Evolutionary conservation across 352 stramenopile genomes (phyloP), one percentile per base, ranked within the genome.

Genomic region (Phytophthora kernoviae): DNA sequence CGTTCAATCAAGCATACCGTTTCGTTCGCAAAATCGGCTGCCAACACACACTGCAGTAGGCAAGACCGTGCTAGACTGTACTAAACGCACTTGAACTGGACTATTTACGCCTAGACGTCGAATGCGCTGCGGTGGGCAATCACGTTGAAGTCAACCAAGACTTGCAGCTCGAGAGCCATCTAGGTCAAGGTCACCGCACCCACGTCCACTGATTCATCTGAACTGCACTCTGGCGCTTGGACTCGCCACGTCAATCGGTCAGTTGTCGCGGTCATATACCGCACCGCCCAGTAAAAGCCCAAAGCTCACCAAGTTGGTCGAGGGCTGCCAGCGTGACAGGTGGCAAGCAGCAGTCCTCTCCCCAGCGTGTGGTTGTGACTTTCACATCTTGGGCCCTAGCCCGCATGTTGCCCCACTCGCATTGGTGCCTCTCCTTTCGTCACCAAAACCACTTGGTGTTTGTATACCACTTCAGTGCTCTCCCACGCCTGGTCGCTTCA

Each of bases 371-470:
- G 10, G 24, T 50, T 50, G 43, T 32, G 20, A 32, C 41, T 47
- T 37, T 34, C 43, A 34, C 24, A 22, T 21, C 43, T 21, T 37
- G 22, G 43, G 27, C 22, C 43, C 43, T 37, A 50, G 21, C 24
- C 22, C 21, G 15, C 22, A 30, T 37, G 43, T 21, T 37, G 21
- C 18, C 42, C 42, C 42, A n/a, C 18, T 14, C 20, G 10, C 21
- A 21, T 45, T 5, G 20, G 24, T 30, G 46, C 42, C 47, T 66
- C 58, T 75, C 58, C 72, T 56, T 32, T 44, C 40, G 15, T 42
- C 48, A 55, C 45, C 37, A 70, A 70, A 46, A 45, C 58, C 24
- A 73, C 65, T 74, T 60, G 51, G 20, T 3, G 9, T 74, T 70
- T 74, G 65, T 74, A 74, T 65, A 21, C 1, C 11, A 36, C 24